Evolutionary conservation across 331 rosid genomes (phyloP), one percentile per base, ranked within the genome.

Genomic region (Telfairia occidentalis): DNA sequence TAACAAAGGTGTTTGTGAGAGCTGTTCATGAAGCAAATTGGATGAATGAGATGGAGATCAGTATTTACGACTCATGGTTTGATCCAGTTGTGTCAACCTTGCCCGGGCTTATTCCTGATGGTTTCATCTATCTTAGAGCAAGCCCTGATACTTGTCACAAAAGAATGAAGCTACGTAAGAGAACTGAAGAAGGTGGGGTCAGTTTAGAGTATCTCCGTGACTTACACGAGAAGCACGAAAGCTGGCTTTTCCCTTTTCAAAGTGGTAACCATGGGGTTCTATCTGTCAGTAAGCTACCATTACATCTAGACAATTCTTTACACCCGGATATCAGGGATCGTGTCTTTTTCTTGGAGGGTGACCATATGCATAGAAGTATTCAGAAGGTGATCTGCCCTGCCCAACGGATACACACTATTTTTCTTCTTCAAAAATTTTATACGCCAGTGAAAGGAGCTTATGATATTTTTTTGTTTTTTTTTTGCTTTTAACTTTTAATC

Each of bases 41-140:
- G 98, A 95, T 95, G 98, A 95, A 85, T 83, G 98, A 88, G 87
- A 95, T 95, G 98, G 98, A 95, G 89, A 91, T 91, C 82, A 95
- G 97, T 81, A 90, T 95, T 66, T 95, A 95, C 46, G 98, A 95
- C 84, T 95, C 98, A 23, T 91, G 98, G 98, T 95, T 95, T 83
- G 98, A 95, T 84, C 98, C 96, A 23, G 98, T 91, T 6, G 98
- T 95, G 71, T 95, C 98, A 21, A 80, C 88, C 84, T 87, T 95
- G 89, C 98, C 97, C 29, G 98, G 98, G 65, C 97, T 95, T 49
- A 84, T 95, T 59, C 98, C 98, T n/a, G 98, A 95, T 59, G 98
- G 85, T 64, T 95, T 95, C 85, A 95, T 95, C 85, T 95, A 95
- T 85, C 96, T 95, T 65, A 87, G 98, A 86, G 98, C 98, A 78